These are phyloP conservation scores for Rhizopogon vinicolor DNA, from an alignment of 768 basidiomycete species.

Conservation along the genomic window DNA sequence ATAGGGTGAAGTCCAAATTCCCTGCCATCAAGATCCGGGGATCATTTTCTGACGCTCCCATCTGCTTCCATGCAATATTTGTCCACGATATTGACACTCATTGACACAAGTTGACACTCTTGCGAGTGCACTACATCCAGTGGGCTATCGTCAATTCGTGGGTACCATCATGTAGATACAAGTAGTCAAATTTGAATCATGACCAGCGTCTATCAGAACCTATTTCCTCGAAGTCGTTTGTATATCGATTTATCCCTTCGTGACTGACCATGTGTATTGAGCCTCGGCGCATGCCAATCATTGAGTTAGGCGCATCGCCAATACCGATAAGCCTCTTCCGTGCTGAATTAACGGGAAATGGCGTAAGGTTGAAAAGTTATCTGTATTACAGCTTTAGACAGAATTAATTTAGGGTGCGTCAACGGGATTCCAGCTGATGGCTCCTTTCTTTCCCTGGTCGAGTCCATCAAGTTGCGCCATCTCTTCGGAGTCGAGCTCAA, in stretches of 20 bases:
- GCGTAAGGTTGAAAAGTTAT: background rate
- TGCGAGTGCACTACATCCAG: too few relatives aligned
- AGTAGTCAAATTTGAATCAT: background rate
- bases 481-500: slow-evolving; percentile 62
- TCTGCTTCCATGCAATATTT: background rate
- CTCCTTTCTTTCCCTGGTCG: slow-evolving; percentile 69
- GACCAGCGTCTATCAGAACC: too few relatives aligned
- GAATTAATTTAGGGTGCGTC: slow-evolving; percentile 30
- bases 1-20: too few relatives aligned
- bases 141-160: background rate
- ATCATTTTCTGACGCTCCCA: background rate
- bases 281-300: too few relatives aligned
- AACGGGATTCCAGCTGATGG: slow-evolving; percentile 83
- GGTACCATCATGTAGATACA: background rate
- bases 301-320: background rate
- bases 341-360: background rate
- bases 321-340: background rate
- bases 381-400: too few relatives aligned
- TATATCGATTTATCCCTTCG: background rate
- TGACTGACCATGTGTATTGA: background rate
- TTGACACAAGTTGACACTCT: too few relatives aligned
- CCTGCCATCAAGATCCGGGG: background rate
- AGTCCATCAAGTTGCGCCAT: slow-evolving; percentile 61
- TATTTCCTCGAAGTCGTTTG: background rate
- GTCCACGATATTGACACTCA: background rate